These are phyloP conservation scores for Wallacemonas sp. DNA, from an alignment of 208 protist genomes.

Conservation along the genomic window DNA sequence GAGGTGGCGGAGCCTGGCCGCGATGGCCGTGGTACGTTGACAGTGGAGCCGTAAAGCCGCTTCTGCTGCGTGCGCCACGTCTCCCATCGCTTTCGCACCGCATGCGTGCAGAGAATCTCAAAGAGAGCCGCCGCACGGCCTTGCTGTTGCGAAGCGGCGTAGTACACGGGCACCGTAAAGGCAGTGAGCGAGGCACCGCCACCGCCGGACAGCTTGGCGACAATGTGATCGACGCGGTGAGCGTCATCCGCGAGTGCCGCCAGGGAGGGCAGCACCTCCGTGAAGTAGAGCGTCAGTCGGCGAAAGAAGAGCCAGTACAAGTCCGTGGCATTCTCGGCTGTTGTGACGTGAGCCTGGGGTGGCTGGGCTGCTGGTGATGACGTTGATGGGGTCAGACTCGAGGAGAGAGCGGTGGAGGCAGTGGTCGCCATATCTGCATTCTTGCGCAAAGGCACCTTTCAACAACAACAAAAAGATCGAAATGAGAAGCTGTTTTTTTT, in stretches of 20 bases:
- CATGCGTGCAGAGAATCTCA: not conserved
- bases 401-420: not conserved
- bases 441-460: too few species aligned
- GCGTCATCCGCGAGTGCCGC: not conserved
- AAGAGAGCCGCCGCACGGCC: not conserved
- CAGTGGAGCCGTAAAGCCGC: slow-evolving; percentile 9
- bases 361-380: not conserved
- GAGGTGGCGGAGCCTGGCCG: too few species aligned
- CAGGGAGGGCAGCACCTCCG: not conserved
- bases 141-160: not conserved
- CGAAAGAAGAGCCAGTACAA: not conserved
- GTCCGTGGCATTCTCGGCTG: not conserved
- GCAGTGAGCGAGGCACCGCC: not conserved
- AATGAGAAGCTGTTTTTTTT: too few species aligned
- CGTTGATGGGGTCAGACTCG: not conserved
- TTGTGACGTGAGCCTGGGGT: not conserved
- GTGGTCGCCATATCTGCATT: not conserved
- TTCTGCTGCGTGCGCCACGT: not conserved
- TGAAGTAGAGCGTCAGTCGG: not conserved
- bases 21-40: too few species aligned
- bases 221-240: slow-evolving; percentile 8
- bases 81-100: not conserved
- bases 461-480: too few species aligned
- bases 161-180: slow-evolving; percentile 6
- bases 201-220: not conserved